Percentiles rank a stretch among this genome's conserved stretches.
phyloP scores from a whole-genome alignment of 192 early-diverging fungal species.

The Rhizoclosmatium sp. region DNA sequence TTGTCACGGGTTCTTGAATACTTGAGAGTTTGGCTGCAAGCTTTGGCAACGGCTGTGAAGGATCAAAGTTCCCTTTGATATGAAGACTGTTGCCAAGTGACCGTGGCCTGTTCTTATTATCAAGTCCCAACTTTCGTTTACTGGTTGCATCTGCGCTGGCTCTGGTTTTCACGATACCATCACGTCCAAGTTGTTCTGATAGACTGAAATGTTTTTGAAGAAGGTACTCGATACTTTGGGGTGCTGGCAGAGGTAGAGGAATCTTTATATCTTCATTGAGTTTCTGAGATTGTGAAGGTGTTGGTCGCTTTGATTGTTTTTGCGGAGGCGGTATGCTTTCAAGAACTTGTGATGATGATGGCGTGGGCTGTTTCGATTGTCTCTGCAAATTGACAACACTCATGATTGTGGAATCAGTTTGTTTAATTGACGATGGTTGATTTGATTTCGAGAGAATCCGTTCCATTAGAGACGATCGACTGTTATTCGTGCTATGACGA shows the following conservation, averaged over 20 bases:
- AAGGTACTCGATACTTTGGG: neutral
- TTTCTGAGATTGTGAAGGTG: no score
- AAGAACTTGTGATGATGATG: no score
- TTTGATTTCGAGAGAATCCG: neutral
- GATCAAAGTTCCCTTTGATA: neutral
- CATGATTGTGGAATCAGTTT: no score
- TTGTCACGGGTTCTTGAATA: neutral
- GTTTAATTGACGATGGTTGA: neutral
- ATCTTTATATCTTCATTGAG: no score
- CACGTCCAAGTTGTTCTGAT: neutral
- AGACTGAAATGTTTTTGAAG: constrained; percentile 2
- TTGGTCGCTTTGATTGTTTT: no score
- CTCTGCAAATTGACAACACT: no score
- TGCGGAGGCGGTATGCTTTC: no score
- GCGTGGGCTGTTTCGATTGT: no score
- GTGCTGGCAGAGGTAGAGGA: no score
- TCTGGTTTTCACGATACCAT: neutral
- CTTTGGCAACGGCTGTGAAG: neutral
- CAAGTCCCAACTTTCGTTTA: neutral
- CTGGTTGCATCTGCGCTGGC: neutral
- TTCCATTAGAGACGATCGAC: neutral
- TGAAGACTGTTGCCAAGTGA: neutral
- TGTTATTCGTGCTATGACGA: neutral
- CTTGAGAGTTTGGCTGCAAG: neutral
- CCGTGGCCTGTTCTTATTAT: neutral